Conservation (phyloP, 495 filamentous ascomycete species). For the Pseudoneurospora amorphoporcata region DNA sequence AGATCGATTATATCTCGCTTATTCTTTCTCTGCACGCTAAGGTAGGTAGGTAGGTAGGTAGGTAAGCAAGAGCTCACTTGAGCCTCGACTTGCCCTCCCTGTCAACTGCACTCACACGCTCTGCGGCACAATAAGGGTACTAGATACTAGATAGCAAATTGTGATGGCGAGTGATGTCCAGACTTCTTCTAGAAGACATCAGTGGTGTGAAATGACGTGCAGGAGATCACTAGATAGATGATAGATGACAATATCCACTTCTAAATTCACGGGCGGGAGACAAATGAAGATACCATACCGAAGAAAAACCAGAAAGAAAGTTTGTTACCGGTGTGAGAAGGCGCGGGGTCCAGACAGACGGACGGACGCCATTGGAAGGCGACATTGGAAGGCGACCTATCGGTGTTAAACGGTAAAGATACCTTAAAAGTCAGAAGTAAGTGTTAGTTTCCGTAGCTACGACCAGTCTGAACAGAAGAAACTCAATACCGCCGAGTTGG, state of each 20-base stretch:
- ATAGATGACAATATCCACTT: neutral
- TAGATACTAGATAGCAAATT: neutral
- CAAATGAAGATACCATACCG: neutral
- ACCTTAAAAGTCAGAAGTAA: too few species aligned
- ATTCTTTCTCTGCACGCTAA: neutral
- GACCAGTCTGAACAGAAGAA: too few species aligned
- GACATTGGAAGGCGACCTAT: too few species aligned
- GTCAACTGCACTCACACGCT: neutral
- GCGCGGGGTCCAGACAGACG: neutral
- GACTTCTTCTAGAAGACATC: neutral
- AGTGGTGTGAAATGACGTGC: neutral
- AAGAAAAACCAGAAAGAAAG: neutral
- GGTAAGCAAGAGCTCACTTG: neutral
- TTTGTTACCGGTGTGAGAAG: neutral
- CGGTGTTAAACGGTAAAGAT: neutral
- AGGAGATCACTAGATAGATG: neutral
- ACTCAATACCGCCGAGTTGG: neutral
- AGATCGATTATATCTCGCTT: neutral
- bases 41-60: neutral
- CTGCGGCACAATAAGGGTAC: neutral
- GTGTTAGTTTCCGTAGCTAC: too few species aligned
- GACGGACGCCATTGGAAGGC: neutral
- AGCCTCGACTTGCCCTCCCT: neutral
- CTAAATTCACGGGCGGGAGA: neutral
- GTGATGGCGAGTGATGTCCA: neutral